Percentiles rank a stretch among this genome's conserved stretches.
phyloP scores from a whole-genome alignment of 208 protist species.

The Porcisia hertigi region DNA sequence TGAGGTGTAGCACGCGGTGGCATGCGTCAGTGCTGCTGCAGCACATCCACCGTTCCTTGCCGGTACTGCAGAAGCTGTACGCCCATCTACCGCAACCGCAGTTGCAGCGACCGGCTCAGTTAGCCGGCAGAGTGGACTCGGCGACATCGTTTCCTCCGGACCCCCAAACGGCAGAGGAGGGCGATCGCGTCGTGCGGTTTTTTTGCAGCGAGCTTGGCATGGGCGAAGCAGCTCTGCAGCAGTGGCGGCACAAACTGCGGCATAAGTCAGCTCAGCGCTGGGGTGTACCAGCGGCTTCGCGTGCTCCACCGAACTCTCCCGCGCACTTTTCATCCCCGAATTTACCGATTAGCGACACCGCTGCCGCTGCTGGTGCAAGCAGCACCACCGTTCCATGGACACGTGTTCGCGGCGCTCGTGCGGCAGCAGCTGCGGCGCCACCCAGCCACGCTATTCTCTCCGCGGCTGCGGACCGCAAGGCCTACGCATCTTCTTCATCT shows the following conservation, averaged over 20 bases:
- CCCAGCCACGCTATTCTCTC: not conserved
- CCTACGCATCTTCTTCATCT: not conserved
- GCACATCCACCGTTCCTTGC: constrained; percentile 61
- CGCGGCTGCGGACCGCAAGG: not conserved
- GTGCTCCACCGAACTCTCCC: not conserved
- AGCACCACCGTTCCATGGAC: constrained; percentile 17
- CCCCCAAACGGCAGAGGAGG: constrained; percentile 36
- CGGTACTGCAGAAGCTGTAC: constrained; percentile 54
- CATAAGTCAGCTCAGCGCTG: constrained; percentile 33
- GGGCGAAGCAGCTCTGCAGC: constrained; percentile 38
- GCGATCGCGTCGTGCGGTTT: constrained; percentile 49
- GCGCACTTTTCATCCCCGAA: not conserved
- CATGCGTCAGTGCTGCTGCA: constrained; percentile 60
- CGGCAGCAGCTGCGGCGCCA: not conserved
- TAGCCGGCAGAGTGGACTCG: not conserved
- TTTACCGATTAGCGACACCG: not conserved
- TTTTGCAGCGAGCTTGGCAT: constrained; percentile 76
- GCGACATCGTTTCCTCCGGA: constrained; percentile 26
- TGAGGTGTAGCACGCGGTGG: not conserved
- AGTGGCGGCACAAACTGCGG: constrained; percentile 45
- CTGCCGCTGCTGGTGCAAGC: not conserved
- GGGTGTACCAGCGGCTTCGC: constrained; percentile 4
- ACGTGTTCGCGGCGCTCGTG: constrained; percentile 7
- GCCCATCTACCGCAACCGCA: not conserved
- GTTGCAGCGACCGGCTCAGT: not conserved